Conservation (phyloP, 257 asterid species). For the Euphrasia confusa region DNA sequence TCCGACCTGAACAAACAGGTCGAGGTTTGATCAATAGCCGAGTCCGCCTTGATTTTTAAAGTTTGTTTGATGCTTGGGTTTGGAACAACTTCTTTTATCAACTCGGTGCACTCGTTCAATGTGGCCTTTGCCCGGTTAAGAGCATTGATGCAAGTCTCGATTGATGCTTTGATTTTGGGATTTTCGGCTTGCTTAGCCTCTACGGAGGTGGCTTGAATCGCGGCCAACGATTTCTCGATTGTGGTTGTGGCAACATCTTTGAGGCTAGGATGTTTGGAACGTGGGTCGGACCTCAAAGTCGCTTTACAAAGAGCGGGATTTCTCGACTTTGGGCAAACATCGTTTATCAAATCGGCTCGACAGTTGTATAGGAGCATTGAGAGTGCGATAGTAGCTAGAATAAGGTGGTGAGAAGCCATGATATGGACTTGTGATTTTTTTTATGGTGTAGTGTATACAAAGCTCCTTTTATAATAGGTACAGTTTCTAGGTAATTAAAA, state of each 20-base stretch:
- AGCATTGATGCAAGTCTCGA: no score
- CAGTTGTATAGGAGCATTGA: not conserved
- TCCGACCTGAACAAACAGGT: no score
- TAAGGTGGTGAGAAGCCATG: not conserved
- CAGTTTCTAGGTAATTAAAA: no score
- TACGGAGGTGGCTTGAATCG: not conserved
- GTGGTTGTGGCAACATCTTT: conserved; percentile 12
- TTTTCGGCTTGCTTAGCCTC: not conserved
- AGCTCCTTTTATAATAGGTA: no score
- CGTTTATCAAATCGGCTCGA: not conserved
- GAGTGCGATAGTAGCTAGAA: not conserved
- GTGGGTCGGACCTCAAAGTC: conserved; percentile 4
- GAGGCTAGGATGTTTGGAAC: conserved; percentile 19
- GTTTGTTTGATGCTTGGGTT: no score
- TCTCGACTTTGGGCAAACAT: not conserved
- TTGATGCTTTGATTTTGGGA: not conserved
- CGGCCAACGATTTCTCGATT: conserved; percentile 3
- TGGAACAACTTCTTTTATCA: no score
- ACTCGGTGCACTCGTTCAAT: no score
- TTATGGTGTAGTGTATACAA: not conserved
- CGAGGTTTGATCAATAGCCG: no score
- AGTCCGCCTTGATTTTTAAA: no score
- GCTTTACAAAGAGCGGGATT: not conserved
- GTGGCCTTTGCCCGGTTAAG: no score
- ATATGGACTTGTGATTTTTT: not conserved